Conservation (phyloP, 192 early-diverging fungal genomes). For the Linnemannia hyalina region DNA sequence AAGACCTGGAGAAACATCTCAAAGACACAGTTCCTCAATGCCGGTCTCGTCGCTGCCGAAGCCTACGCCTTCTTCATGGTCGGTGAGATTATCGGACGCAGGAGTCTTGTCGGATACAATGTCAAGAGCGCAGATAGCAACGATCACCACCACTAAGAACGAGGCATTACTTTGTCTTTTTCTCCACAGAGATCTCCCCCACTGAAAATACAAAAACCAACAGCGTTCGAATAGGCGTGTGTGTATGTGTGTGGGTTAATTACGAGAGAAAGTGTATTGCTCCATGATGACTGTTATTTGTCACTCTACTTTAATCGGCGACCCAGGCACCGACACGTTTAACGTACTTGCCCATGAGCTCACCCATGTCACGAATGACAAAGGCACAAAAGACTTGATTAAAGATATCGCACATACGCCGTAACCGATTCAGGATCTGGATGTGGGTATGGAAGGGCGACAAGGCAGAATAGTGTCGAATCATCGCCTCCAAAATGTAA, state of each 20-base stretch:
- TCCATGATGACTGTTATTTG: neutral
- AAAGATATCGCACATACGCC: slow-evolving; percentile 57
- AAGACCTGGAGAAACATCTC: slow-evolving; percentile 60
- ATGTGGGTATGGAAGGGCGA: slow-evolving; percentile 48
- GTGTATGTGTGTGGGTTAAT: neutral
- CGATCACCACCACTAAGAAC: slow-evolving; percentile 40
- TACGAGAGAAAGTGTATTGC: neutral
- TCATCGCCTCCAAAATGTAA: slow-evolving; percentile 49
- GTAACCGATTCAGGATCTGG: slow-evolving; percentile 50
- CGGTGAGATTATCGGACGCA: slow-evolving; percentile 74
- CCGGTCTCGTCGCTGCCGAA: slow-evolving; percentile 66
- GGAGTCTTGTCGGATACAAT: slow-evolving; percentile 72
- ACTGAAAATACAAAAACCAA: neutral
- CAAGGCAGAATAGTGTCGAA: slow-evolving; percentile 38
- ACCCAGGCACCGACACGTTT: slow-evolving; percentile 60
- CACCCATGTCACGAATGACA: slow-evolving; percentile 58
- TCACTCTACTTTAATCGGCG: slow-evolving; percentile 29
- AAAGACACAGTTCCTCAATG: slow-evolving; percentile 60
- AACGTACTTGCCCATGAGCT: slow-evolving; percentile 61
- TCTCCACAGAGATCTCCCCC: neutral
- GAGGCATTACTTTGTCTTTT: neutral
- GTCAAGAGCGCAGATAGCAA: slow-evolving; percentile 59
- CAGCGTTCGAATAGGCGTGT: neutral
- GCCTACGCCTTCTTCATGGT: slow-evolving; percentile 70
- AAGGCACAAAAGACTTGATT: slow-evolving; percentile 60